These are phyloP conservation scores for Rhodotorula graminis DNA, from an alignment of 768 basidiomycete genomes.

Conservation along the genomic window DNA sequence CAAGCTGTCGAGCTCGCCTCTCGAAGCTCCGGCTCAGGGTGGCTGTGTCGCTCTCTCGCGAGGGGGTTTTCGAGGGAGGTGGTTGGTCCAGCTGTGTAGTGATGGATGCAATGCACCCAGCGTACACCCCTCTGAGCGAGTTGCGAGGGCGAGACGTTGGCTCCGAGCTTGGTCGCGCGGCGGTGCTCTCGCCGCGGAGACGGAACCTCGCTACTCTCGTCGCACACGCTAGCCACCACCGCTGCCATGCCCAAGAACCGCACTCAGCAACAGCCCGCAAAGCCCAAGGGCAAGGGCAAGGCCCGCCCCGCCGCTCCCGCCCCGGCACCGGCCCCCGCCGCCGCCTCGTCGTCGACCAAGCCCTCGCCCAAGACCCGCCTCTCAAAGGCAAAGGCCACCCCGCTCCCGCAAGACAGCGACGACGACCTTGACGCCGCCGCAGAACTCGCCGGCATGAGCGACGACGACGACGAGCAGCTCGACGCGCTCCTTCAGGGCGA, in stretches of 20 bases:
- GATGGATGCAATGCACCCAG: too few relatives aligned
- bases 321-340: not conserved
- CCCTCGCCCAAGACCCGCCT: not conserved
- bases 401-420: slow-evolving; percentile 8
- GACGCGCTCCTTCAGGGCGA: slow-evolving; percentile 4
- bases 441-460: not conserved
- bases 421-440: slow-evolving; percentile 15
- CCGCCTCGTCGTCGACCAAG: too few relatives aligned
- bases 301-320: not conserved
- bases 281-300: not conserved
- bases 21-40: too few relatives aligned
- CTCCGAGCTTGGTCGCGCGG: too few relatives aligned
- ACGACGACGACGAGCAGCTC: slow-evolving; percentile 17
- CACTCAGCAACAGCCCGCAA: not conserved
- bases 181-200: not conserved
- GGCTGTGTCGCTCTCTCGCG: too few relatives aligned
- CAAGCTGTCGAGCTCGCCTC: too few relatives aligned
- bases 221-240: too few relatives aligned
- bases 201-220: too few relatives aligned
- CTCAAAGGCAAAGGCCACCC: not conserved
- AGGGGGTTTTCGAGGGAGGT: too few relatives aligned
- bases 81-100: too few relatives aligned
- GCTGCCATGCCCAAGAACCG: not conserved
- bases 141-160: too few relatives aligned
- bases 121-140: too few relatives aligned